phyloP scores from a whole-genome alignment of 2,329 filamentous ascomycete genomes.

The Seiridium cupressi region DNA sequence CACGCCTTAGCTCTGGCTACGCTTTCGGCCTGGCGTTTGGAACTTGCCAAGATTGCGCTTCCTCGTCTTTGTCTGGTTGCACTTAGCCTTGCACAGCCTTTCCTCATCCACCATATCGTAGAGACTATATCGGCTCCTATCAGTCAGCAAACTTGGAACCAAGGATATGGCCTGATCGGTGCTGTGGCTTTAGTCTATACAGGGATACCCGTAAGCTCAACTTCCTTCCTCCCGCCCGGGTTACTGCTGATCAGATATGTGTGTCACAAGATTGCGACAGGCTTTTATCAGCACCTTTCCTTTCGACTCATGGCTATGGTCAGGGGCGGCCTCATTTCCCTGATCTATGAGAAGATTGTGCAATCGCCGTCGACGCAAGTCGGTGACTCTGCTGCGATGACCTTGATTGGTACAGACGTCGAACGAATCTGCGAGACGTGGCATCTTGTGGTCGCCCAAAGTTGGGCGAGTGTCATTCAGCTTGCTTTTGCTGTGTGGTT shows the following conservation, averaged over 20 bases:
- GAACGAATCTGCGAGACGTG: slow-evolving; percentile 6
- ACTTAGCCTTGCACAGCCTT: slow-evolving; percentile 9
- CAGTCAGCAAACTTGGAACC: not conserved
- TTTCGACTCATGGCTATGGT: slow-evolving; percentile 12
- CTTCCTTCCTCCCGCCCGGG: not conserved
- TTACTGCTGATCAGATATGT: slow-evolving; percentile 7
- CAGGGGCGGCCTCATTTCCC: slow-evolving; percentile 6
- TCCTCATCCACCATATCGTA: slow-evolving; percentile 8
- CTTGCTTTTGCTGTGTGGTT: slow-evolving; percentile 6
- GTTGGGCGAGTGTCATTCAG: slow-evolving; percentile 6
- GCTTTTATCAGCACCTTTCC: slow-evolving; percentile 4
- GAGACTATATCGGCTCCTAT: not conserved
- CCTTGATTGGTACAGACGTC: slow-evolving; percentile 10
- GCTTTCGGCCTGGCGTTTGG: slow-evolving; percentile 10
- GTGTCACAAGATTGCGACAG: slow-evolving; percentile 4
- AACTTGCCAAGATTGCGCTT: slow-evolving; percentile 7
- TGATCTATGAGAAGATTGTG: slow-evolving; percentile 10
- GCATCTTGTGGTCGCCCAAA: slow-evolving; percentile 5
- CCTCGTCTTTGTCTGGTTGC: slow-evolving; percentile 9
- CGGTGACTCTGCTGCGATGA: slow-evolving; percentile 10
- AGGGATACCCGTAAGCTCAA: slow-evolving; percentile 5
- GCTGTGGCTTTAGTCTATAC: slow-evolving; percentile 8
- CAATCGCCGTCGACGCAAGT: not conserved
- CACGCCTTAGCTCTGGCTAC: slow-evolving; percentile 10
- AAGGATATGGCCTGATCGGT: slow-evolving; percentile 12